These are phyloP conservation scores for Venturia asperata DNA, from an alignment of 2,329 filamentous ascomycete genomes.

Conservation along the genomic window DNA sequence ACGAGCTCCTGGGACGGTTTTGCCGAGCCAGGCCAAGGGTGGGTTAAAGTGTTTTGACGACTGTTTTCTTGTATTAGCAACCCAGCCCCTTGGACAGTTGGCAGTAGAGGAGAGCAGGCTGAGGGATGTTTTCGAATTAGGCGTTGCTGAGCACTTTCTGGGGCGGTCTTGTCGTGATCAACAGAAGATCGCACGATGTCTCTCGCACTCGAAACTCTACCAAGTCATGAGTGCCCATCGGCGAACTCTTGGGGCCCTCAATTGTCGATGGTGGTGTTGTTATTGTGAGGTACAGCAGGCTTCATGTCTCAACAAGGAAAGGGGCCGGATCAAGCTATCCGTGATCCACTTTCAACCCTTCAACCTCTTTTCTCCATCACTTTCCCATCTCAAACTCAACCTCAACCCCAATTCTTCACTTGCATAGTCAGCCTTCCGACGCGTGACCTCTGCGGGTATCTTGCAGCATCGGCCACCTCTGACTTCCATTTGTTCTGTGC, in stretches of 20 bases:
- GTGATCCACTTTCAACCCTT: neutral
- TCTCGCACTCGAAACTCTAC: neutral
- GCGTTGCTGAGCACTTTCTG: neutral
- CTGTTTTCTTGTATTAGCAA: neutral
- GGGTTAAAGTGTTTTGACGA: no score
- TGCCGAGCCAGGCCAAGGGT: constrained; percentile 4
- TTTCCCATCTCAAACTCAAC: neutral
- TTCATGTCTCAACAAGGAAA: neutral
- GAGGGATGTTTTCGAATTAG: neutral
- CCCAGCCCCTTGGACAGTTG: neutral
- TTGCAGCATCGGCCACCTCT: neutral
- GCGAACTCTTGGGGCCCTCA: neutral
- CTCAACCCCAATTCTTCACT: neutral
- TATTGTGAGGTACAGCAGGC: no score
- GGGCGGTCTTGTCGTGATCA: neutral
- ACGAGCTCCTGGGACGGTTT: neutral
- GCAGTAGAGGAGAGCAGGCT: neutral
- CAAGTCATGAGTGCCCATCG: neutral
- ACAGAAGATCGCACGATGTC: neutral
- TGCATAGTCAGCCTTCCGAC: neutral
- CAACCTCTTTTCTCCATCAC: neutral
- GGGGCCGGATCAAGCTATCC: neutral
- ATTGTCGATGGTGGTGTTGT: no score
- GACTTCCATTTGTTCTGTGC: neutral
- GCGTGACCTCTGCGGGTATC: neutral